Conservation (phyloP, 441 rosid species). For the Pelargonium australe region DNA sequence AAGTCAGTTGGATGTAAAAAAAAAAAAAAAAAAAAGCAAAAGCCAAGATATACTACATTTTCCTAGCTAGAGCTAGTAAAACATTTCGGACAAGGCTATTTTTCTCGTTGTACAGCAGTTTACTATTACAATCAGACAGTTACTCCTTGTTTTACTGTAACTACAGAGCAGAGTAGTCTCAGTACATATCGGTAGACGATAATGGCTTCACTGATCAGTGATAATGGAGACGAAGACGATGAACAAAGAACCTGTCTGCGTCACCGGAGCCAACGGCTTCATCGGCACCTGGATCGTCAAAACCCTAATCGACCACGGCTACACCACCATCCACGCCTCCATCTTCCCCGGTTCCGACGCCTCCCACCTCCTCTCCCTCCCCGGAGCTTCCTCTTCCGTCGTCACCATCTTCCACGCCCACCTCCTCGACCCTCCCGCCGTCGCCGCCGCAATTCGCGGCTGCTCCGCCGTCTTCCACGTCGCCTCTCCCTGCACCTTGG, state of each 20-base stretch:
- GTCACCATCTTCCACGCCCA: slow-evolving; percentile 52
- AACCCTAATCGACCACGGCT: slow-evolving; percentile 46
- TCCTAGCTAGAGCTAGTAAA: too few species aligned
- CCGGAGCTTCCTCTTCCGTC: slow-evolving; percentile 24
- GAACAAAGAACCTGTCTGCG: slow-evolving; percentile 50
- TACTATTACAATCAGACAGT: too few species aligned
- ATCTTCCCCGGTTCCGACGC: slow-evolving; percentile 55
- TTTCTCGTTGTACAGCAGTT: too few species aligned
- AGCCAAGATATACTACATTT: too few species aligned
- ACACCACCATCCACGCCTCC: slow-evolving; percentile 56
- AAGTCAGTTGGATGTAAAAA: too few species aligned
- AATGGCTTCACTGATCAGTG: too few species aligned
- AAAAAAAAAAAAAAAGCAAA: too few species aligned
- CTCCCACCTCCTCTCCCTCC: slow-evolving; percentile 49
- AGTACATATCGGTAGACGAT: too few species aligned
- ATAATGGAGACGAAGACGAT: background rate
- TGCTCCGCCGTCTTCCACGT: slow-evolving; percentile 82
- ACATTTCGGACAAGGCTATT: too few species aligned
- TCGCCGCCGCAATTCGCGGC: slow-evolving; percentile 52
- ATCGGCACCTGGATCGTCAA: slow-evolving; percentile 70
- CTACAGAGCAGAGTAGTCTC: too few species aligned
- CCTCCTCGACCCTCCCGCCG: slow-evolving; percentile 46
- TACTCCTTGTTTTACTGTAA: too few species aligned
- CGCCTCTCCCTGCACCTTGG: slow-evolving; percentile 75
- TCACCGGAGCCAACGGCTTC: slow-evolving; percentile 87